Evolutionary conservation across 2,329 filamentous ascomycete genomes (phyloP).

Genomic region (Diaporthe sp.): DNA sequence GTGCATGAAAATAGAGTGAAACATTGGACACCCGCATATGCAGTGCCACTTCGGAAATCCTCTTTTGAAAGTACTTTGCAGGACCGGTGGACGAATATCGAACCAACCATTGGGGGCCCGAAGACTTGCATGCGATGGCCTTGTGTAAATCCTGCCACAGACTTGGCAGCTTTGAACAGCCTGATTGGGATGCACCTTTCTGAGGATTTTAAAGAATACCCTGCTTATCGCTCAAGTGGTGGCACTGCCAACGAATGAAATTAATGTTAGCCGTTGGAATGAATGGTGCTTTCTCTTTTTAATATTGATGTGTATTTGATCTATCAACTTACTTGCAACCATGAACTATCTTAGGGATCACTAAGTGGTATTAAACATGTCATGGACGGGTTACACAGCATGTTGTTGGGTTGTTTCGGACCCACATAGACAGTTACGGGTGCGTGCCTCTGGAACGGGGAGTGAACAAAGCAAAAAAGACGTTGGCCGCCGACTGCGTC

Average conservation of each 20-base stretch:
- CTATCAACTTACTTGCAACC: constrained; percentile 1
- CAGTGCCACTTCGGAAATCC: not conserved
- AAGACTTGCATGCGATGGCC: not conserved
- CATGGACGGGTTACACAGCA: not conserved
- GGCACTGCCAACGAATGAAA: not conserved
- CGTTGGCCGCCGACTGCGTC: not conserved
- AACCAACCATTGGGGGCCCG: not conserved
- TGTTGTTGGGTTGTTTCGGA: not conserved
- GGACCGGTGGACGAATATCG: not conserved
- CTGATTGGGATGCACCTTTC: not conserved
- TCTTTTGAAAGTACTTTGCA: not conserved
- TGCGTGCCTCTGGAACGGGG: not conserved
- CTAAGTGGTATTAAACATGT: not conserved
- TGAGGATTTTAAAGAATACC: not conserved
- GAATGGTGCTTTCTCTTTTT: not conserved
- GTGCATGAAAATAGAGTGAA: not conserved
- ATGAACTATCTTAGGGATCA: not conserved
- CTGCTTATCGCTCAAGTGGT: not conserved
- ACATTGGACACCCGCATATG: not conserved
- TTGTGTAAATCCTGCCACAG: not conserved
- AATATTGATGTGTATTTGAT: constrained; percentile 1
- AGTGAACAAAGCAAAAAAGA: not conserved
- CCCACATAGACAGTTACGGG: not conserved
- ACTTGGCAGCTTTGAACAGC: not conserved
- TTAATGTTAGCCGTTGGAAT: not conserved